phyloP scores from a whole-genome alignment of 2,329 filamentous ascomycete genomes.

The Neonectria faginata region DNA sequence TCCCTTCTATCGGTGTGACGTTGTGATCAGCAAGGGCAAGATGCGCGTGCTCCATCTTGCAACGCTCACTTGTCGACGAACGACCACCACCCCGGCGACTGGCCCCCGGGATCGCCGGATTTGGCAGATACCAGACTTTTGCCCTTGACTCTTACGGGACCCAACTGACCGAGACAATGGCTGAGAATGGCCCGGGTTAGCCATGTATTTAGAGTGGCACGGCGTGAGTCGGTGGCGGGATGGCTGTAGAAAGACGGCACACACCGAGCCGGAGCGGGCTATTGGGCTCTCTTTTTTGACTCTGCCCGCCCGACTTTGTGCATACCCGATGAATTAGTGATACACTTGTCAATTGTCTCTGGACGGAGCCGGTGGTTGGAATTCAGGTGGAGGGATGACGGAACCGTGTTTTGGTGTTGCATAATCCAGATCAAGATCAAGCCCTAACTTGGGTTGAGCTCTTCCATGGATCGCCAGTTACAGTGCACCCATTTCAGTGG shows the following conservation, averaged over 20 bases:
- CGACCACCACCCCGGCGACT: slow-evolving; percentile 1
- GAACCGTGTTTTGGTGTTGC: neutral
- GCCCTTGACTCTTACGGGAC: neutral
- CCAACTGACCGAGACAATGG: neutral
- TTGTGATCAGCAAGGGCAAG: slow-evolving; percentile 1
- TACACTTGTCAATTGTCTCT: neutral
- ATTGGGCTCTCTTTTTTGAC: neutral
- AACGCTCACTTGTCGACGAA: slow-evolving; percentile 10
- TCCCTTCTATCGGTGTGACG: neutral
- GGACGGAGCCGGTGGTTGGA: neutral
- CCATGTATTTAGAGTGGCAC: neutral
- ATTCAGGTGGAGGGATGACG: neutral
- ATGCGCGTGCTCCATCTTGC: slow-evolving; percentile 2
- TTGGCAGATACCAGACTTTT: neutral
- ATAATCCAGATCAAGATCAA: neutral
- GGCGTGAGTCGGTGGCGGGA: slow-evolving; percentile 1
- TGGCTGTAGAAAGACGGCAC: neutral
- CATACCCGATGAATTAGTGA: neutral
- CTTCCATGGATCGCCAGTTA: neutral
- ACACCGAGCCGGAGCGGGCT: neutral
- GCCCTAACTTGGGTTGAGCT: no score
- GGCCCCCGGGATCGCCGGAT: slow-evolving; percentile 16
- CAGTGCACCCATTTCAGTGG: neutral
- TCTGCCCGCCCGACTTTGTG: neutral
- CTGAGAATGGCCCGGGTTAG: neutral